Conservation (phyloP, 345 rosid species). For the Aurinia saxatilis region DNA sequence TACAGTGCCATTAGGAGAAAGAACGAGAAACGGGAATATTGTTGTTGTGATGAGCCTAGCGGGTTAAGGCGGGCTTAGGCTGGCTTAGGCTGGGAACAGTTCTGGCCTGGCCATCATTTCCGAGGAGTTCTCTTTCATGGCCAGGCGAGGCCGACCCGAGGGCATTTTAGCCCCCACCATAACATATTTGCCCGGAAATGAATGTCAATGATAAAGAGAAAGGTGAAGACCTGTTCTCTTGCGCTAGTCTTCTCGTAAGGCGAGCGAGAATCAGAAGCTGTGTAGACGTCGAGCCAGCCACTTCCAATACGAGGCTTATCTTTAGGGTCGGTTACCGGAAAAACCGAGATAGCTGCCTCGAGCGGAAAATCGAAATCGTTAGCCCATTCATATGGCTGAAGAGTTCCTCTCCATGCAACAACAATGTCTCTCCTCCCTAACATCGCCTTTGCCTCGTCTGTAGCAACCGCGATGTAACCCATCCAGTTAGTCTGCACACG, state of each 20-base stretch:
- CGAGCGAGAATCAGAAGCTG: constrained; percentile 38
- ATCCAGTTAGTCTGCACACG: constrained; percentile 48
- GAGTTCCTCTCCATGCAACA: constrained; percentile 46
- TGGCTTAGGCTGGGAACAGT: background rate
- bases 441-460: constrained; percentile 36
- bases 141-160: too few relatives aligned
- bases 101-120: too few relatives aligned
- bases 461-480: constrained; percentile 48
- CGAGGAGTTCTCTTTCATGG: too few relatives aligned
- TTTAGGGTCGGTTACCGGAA: constrained; percentile 2
- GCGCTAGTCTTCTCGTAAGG: constrained; percentile 39
- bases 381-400: constrained; percentile 37
- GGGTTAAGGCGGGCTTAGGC: background rate
- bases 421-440: constrained; percentile 51
- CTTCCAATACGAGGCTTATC: constrained; percentile 28
- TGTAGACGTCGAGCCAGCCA: constrained; percentile 48
- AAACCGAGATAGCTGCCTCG: constrained; percentile 22
- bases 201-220: background rate
- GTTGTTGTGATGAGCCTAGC: background rate
- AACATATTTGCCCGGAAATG: background rate
- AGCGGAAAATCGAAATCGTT: constrained; percentile 36
- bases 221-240: constrained; percentile 45
- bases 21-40: background rate
- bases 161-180: background rate
- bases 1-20: background rate